phyloP scores from a whole-genome alignment of 2,329 filamentous ascomycete species.

The Alternaria tenuissima region DNA sequence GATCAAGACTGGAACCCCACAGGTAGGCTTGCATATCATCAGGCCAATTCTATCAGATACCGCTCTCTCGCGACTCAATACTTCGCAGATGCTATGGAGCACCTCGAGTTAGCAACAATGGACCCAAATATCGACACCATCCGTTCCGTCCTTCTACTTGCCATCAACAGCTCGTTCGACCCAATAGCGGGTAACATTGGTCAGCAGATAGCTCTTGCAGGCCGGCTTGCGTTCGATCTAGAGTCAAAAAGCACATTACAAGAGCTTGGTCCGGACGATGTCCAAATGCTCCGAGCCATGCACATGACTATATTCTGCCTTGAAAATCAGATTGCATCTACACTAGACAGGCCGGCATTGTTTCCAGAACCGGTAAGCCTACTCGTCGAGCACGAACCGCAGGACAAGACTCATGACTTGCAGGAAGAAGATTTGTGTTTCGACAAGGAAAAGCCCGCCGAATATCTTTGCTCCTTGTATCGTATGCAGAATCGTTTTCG shows the following conservation, averaged over 20 bases:
- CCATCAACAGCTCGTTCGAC: conserved; percentile 48
- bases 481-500: conserved; percentile 47
- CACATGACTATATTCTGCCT: conserved; percentile 48
- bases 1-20: conserved; percentile 32
- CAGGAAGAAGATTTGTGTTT: conserved; percentile 43
- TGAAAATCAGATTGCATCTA: conserved; percentile 48
- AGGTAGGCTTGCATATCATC: conserved; percentile 41
- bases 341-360: conserved; percentile 45
- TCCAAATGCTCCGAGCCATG: conserved; percentile 39
- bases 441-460: conserved; percentile 35
- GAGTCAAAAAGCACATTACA: conserved; percentile 39
- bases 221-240: conserved; percentile 44
- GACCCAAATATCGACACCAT: conserved; percentile 45
- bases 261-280: conserved; percentile 33
- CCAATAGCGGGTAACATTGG: conserved; percentile 47
- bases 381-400: neutral
- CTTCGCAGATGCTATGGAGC: conserved; percentile 41
- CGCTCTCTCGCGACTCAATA: conserved; percentile 37
- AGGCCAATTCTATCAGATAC: conserved; percentile 42
- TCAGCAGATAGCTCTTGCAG: conserved; percentile 48
- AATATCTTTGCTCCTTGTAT: conserved; percentile 48
- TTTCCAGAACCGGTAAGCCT: conserved; percentile 46
- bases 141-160: conserved; percentile 43
- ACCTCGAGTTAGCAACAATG: conserved; percentile 44
- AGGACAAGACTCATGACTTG: conserved; percentile 13